phyloP scores from a whole-genome alignment of 176 grass and related monocot genomes.

The Microstegium vimineum region DNA sequence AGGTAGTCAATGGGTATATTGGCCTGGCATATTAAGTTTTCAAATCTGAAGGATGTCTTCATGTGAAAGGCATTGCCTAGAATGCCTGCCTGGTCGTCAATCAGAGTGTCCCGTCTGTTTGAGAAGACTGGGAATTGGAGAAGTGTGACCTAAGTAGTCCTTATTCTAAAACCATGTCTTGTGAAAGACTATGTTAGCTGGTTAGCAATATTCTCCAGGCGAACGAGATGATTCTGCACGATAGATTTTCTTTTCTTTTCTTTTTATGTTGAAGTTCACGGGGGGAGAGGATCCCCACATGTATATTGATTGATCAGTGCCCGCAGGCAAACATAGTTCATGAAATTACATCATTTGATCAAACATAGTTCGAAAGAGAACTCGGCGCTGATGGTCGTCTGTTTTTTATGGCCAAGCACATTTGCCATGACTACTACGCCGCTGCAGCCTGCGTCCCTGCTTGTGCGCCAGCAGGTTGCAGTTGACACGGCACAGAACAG shows the following conservation, averaged over 20 bases:
- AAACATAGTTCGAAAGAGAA: too few species aligned
- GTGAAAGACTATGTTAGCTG: not conserved
- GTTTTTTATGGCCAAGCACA: not conserved
- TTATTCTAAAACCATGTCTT: constrained; percentile 6
- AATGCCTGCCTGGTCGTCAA: not conserved
- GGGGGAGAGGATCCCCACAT: too few species aligned
- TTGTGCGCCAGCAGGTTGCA: too few species aligned
- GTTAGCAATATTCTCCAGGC: not conserved
- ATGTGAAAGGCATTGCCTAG: not conserved
- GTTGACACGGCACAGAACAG: not conserved
- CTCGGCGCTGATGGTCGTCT: not conserved
- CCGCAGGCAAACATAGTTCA: too few species aligned
- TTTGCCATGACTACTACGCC: too few species aligned
- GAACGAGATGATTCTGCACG: not conserved
- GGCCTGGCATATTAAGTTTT: not conserved
- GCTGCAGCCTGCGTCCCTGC: too few species aligned
- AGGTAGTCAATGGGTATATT: not conserved
- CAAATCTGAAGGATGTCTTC: not conserved
- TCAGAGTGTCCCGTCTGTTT: not conserved
- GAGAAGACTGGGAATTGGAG: not conserved
- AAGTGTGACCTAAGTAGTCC: not conserved
- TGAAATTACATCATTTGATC: too few species aligned
- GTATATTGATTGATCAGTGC: too few species aligned
- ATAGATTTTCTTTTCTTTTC: too few species aligned
- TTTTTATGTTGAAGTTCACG: too few species aligned